Conservation (phyloP, 345 rosid species). For the Eucalyptus paniculata region DNA sequence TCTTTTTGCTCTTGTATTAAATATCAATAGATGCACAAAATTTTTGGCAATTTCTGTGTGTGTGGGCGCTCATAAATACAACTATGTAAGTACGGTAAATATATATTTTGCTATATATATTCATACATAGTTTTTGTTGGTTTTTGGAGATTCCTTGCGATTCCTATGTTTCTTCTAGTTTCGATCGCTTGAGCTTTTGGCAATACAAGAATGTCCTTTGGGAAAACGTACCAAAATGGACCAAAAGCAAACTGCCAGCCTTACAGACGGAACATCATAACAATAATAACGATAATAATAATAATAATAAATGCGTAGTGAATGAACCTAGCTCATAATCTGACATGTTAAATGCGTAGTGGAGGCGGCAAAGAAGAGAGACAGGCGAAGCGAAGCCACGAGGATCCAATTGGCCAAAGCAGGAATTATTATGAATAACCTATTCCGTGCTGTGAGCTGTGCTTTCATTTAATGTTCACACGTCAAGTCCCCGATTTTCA, state of each 20-base stretch:
- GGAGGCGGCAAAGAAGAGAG: not conserved
- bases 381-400: not conserved
- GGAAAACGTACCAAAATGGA: not conserved
- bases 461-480: not conserved
- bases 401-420: not conserved
- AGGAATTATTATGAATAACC: not conserved
- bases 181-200: not conserved
- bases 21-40: not conserved
- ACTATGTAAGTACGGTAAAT: not conserved
- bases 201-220: not conserved
- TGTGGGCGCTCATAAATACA: not conserved
- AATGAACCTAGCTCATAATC: not conserved
- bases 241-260: not conserved
- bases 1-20: not conserved
- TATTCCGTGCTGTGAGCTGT: not conserved
- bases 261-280: not conserved
- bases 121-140: not conserved
- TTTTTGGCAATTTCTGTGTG: not conserved
- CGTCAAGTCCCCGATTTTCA: not conserved
- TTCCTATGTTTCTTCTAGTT: not conserved
- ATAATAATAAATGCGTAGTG: too few relatives aligned
- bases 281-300: too few relatives aligned
- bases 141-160: not conserved
- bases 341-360: not conserved
- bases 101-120: not conserved